Base-by-base conservation (phyloP, 805 yeast species). In the Saccharomycopsis oosterbeekiorum region DNA sequence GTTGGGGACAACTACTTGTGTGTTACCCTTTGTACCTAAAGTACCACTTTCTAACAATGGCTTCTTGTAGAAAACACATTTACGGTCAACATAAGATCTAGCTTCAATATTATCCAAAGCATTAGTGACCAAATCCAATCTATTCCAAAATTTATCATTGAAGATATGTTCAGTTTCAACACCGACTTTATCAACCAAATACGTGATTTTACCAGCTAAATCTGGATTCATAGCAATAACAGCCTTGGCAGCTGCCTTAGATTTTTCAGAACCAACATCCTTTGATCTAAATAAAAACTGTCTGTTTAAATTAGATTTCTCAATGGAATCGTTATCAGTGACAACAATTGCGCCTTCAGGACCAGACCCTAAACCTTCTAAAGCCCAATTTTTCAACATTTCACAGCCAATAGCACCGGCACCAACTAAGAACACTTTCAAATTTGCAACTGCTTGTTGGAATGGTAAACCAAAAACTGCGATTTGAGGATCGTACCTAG, bases 391-490 rank as follows among this genome's bases (percentile, higher is more conserved):
- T 75, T 94, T 94, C 69, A 94, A 79, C 92, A 94, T 93, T 76
- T 94, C 99, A 77, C 99, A 94, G 47, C 99, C 99, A 77, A 94
- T 94, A 19, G 99, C 99, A 71, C 99, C 99, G 1, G 97, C 80
- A 55, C 99, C 99, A 50, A 94, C 99, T 66, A 94, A 78, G 73
- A 94, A 93, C 2, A 92, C 90, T 69, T 84, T 86, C 65, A 88
- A 76, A 73, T 92, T 89, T 43, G 89, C 83, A 62, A 94, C 75
- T 54, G 76, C 76, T 69, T 86, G 83, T 70, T 90, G 93, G 74
- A 83, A 89, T 53, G 82, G 83, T 57, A 81, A 70, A 63, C 99
- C 99, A 68, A 91, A 91, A 1, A 93, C 97, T 1, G 98, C 97
- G 70, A 91, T 88, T 76, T 91, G 97, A n/a, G 84, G 83, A 73